Base-by-base conservation (phyloP, 306 rosid genomes). In the Cyclanthera cordifolia region DNA sequence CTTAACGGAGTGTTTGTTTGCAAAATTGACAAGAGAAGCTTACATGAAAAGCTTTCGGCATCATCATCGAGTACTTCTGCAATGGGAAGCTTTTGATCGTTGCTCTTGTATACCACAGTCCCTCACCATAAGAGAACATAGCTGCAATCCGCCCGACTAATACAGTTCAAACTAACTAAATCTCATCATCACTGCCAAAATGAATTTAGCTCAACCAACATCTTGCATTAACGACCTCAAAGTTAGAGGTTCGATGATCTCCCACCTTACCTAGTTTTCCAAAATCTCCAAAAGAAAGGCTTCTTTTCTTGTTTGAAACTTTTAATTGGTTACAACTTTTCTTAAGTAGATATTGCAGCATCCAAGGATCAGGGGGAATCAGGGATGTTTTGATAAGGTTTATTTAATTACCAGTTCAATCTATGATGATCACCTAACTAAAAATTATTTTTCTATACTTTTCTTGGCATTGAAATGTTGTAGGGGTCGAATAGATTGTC, bases 41-140 rank as follows among this genome's bases (percentile, higher is more conserved):
- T 84, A 89, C 98, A 93, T 63, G 96, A 87, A 59, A 93, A 83
- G 87, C 95, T 87, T 76, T 93, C 96, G 1, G 98, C 83, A 71
- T 93, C 98, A 71, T 92, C 96, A 54, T 93, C 96, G 53, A n/a
- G n/a, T n/a, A 89, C 69, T 80, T 93, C 98, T 57, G 79, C 90
- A 50, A 73, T 82, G 9, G 80, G 84, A 76, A 86, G 80, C 77
- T 84, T 89, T 75, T 71, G 78, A 74, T 84, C 95, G 6, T 66
- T 78, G 46, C 94, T 86, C 41, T 76, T 80, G 78, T 72, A 93
- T 37, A 93, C 95, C 58, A 93, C 96, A 74, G 86, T 86, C 46
- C 98, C 98, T n/a, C n/a, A n/a, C n/a, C n/a, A n/a, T n/a, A n/a
- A n/a, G n/a, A n/a, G n/a, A n/a, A n/a, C n/a, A n/a, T n/a, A n/a